Conservation (phyloP, 1,284 basidiomycete genomes). For the Ganoderma leucocontextum region DNA sequence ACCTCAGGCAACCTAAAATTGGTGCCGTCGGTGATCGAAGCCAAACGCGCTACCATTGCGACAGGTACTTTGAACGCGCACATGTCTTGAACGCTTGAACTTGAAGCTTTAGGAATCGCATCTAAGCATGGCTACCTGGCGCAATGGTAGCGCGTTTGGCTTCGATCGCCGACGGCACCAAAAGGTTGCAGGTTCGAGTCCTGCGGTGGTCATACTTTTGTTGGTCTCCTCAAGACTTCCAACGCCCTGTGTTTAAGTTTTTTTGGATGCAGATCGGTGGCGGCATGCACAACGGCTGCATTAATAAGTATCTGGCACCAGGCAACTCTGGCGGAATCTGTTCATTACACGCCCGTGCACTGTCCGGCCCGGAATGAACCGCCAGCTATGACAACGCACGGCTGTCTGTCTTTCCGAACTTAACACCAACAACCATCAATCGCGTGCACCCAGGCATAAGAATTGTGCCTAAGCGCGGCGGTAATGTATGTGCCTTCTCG, state of each 20-base stretch:
- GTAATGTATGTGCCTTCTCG: background rate
- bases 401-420: background rate
- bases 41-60: constrained; percentile 88
- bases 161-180: constrained; percentile 77
- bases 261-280: no score
- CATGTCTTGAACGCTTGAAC: no score
- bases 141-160: constrained; percentile 89
- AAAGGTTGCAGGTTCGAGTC: constrained; percentile 92
- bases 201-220: constrained; percentile 75
- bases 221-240: background rate
- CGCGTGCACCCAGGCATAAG: background rate
- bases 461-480: background rate
- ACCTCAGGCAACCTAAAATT: constrained; percentile 71
- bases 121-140: constrained; percentile 61
- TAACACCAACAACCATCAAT: background rate
- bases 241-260: no score
- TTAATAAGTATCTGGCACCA: background rate
- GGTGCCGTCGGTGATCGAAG: constrained; percentile 76
- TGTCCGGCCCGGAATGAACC: background rate
- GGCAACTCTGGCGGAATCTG: background rate
- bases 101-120: no score
- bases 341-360: no score
- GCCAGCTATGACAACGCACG: background rate
- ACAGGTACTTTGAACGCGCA: constrained; percentile 56
- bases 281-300: no score